Evolutionary conservation across 176 grass and related monocot species (phyloP).

Genomic region (Hordeum vulgare): DNA sequence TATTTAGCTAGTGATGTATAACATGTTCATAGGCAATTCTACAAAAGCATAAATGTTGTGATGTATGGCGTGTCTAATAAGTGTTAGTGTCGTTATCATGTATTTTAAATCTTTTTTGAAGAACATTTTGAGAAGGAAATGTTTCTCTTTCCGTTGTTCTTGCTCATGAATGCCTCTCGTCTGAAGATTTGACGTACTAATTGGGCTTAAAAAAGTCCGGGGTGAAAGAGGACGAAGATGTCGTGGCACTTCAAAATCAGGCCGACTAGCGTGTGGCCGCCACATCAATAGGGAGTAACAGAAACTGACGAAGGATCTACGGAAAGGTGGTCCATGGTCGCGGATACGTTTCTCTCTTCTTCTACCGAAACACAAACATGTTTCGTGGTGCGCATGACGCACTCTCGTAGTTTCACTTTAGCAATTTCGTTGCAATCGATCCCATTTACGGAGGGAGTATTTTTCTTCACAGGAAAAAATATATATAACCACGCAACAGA

Average conservation of each 20-base stretch:
- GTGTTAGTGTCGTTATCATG: too few species aligned
- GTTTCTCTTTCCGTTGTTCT: not conserved
- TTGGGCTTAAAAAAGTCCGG: not conserved
- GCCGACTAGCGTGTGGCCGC: not conserved
- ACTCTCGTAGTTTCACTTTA: not conserved
- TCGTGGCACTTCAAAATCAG: not conserved
- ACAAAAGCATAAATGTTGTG: too few species aligned
- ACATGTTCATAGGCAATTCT: too few species aligned
- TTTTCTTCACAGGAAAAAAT: too few species aligned
- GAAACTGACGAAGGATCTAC: not conserved
- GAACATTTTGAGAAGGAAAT: too few species aligned
- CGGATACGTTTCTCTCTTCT: not conserved
- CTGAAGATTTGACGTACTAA: not conserved
- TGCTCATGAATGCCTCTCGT: not conserved
- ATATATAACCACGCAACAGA: not conserved
- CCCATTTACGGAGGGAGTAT: not conserved
- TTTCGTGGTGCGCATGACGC: not conserved
- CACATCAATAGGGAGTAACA: not conserved
- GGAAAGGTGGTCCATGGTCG: not conserved
- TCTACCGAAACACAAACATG: not conserved
- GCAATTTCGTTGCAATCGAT: not conserved
- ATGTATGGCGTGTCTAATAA: too few species aligned
- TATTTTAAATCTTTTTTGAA: too few species aligned
- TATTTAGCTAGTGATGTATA: too few species aligned
- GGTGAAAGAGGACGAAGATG: not conserved